phyloP scores from a whole-genome alignment of 176 grass and related monocot genomes.

The Coix lacrymajobi region DNA sequence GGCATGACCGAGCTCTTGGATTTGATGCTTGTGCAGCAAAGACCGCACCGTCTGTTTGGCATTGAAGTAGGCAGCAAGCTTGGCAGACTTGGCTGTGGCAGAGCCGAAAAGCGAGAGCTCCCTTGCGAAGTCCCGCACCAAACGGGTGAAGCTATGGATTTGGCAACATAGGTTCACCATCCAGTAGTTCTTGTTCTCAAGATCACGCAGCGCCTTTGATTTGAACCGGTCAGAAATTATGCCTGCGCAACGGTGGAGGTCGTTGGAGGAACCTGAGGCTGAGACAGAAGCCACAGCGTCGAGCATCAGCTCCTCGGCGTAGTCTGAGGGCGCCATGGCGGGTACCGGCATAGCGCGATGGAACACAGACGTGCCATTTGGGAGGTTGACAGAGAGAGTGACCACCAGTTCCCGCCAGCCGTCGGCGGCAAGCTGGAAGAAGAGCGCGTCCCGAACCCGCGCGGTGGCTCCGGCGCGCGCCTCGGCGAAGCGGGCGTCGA shows the following conservation, averaged over 20 bases:
- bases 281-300: conserved; percentile 47
- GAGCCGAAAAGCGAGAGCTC: conserved; percentile 62
- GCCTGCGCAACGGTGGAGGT: conserved; percentile 62
- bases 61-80: conserved; percentile 74
- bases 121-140: conserved; percentile 56
- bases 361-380: conserved; percentile 68
- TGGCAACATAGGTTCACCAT: conserved; percentile 84
- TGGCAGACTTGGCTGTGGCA: conserved; percentile 36
- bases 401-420: conserved; percentile 57
- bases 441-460: conserved; percentile 73
- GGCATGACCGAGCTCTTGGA: conserved; percentile 57
- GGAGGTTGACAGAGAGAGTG: conserved; percentile 55
- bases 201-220: conserved; percentile 56
- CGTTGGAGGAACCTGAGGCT: conserved; percentile 34
- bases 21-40: conserved; percentile 64
- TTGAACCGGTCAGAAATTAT: conserved; percentile 79
- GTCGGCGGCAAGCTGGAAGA: conserved; percentile 75
- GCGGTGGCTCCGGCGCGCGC: conserved; percentile 51
- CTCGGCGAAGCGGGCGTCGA: conserved; percentile 53
- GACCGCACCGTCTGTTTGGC: conserved; percentile 40
- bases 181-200: conserved; percentile 59
- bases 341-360: conserved; percentile 47
- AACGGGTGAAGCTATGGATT: conserved; percentile 49
- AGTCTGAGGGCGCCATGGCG: conserved; percentile 34
- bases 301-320: conserved; percentile 45